These are phyloP conservation scores for Trapa incisa DNA, from an alignment of 345 rosid species.

Conservation along the genomic window DNA sequence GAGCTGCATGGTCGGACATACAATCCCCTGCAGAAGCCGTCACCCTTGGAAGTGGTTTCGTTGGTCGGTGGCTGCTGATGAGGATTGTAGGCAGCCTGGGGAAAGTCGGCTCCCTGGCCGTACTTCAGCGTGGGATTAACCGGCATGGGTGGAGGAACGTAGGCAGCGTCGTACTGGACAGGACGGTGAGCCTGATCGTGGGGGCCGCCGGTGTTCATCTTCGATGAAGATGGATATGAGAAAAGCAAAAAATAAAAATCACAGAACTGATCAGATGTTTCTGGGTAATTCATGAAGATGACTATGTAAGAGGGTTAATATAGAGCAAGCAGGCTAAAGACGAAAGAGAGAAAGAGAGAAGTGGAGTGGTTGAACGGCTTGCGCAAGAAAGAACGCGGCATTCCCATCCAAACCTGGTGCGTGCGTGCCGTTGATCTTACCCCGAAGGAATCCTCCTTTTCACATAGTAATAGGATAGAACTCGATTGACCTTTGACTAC, in stretches of 20 bases:
- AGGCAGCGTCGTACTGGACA: background rate
- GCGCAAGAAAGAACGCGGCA: background rate
- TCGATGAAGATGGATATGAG: background rate
- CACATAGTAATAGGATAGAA: too few species aligned
- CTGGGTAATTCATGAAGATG: too few species aligned
- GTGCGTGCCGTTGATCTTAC: too few species aligned
- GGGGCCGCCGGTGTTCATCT: background rate
- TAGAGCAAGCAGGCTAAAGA: too few species aligned
- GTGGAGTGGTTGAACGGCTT: constrained; percentile 11
- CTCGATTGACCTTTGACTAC: too few species aligned
- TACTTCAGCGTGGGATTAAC: background rate
- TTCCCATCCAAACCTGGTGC: too few species aligned
- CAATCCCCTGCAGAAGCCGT: constrained; percentile 13
- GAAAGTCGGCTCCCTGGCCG: background rate
- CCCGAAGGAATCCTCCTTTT: too few species aligned
- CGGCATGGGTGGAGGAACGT: background rate
- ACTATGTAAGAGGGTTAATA: background rate
- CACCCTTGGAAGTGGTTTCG: constrained; percentile 10
- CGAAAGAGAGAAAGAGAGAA: too few species aligned
- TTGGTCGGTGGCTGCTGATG: background rate
- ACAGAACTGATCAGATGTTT: background rate
- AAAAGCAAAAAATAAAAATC: background rate
- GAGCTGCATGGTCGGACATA: background rate
- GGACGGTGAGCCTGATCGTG: background rate
- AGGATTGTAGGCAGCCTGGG: background rate